Evolutionary conservation across 2,329 filamentous ascomycete genomes (phyloP).

Genomic region (Fusarium buxicola): DNA sequence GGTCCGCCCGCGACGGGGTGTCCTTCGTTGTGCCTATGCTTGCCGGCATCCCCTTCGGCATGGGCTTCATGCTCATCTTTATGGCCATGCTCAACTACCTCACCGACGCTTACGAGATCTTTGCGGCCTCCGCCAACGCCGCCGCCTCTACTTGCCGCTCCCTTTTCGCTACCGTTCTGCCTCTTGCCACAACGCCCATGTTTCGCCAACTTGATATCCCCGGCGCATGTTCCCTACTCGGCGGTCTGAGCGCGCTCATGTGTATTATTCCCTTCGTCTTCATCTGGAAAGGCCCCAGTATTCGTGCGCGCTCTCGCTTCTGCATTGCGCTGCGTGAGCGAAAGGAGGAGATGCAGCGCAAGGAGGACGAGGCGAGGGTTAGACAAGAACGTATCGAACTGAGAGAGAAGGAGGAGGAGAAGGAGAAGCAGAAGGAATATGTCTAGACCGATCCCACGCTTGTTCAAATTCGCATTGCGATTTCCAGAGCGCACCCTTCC

Average conservation of each 20-base stretch:
- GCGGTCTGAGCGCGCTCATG: slow-evolving; percentile 62
- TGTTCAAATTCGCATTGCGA: neutral
- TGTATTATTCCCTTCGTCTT: slow-evolving; percentile 64
- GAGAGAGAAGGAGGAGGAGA: slow-evolving; percentile 36
- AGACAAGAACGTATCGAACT: slow-evolving; percentile 44
- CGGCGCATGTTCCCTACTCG: slow-evolving; percentile 65
- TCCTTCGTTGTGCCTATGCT: slow-evolving; percentile 68
- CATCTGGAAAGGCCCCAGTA: slow-evolving; percentile 64
- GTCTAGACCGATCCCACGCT: slow-evolving; percentile 2
- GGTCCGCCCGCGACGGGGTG: slow-evolving; percentile 61
- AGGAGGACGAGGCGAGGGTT: slow-evolving; percentile 51
- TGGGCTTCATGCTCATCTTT: slow-evolving; percentile 72
- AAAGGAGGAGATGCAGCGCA: slow-evolving; percentile 60
- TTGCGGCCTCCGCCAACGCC: slow-evolving; percentile 80
- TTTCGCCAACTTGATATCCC: slow-evolving; percentile 60
- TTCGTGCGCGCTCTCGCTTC: slow-evolving; percentile 69
- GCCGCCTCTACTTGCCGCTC: slow-evolving; percentile 89
- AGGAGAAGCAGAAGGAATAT: slow-evolving; percentile 26
- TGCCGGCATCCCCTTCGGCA: slow-evolving; percentile 70
- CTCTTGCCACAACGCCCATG: slow-evolving; percentile 65
- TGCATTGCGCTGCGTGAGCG: slow-evolving; percentile 68
- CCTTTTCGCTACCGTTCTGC: slow-evolving; percentile 85
- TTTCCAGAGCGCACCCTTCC: slow-evolving; percentile 1
- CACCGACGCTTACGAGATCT: slow-evolving; percentile 75
- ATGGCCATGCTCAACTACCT: slow-evolving; percentile 74